Conservation (phyloP, 2,329 filamentous ascomycete species). For the Paecilomyces sp. region DNA sequence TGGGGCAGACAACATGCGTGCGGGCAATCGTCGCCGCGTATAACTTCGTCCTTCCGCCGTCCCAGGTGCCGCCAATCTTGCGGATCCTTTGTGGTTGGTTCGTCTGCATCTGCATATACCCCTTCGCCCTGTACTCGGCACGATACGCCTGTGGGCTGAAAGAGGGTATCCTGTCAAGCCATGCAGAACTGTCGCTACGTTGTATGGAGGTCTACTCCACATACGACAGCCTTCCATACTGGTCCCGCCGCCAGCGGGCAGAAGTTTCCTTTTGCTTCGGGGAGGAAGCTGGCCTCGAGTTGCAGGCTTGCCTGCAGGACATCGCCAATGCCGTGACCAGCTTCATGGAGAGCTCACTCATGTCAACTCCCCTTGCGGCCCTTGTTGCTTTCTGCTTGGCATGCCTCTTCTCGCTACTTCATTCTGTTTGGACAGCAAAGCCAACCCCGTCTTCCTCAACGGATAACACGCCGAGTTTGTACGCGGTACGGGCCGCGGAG, state of each 20-base stretch:
- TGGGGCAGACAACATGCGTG: background rate
- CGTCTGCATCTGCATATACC: background rate
- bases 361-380: background rate
- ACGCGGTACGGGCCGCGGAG: background rate
- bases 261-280: background rate
- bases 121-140: background rate
- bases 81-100: background rate
- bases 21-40: background rate
- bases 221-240: background rate
- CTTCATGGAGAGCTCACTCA: background rate
- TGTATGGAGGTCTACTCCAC: background rate
- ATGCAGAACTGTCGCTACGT: background rate
- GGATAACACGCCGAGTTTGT: background rate
- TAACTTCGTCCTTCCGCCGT: background rate
- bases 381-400: background rate
- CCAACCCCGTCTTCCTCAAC: background rate
- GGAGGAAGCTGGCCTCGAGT: background rate
- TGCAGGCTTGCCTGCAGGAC: background rate
- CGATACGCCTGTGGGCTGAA: background rate
- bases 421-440: background rate
- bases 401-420: background rate
- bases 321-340: background rate
- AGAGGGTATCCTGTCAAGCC: background rate
- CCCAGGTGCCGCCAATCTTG: background rate
- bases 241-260: background rate